Conservation (phyloP, 371 early-diverging fungal species). For the Globomyces sp. region DNA sequence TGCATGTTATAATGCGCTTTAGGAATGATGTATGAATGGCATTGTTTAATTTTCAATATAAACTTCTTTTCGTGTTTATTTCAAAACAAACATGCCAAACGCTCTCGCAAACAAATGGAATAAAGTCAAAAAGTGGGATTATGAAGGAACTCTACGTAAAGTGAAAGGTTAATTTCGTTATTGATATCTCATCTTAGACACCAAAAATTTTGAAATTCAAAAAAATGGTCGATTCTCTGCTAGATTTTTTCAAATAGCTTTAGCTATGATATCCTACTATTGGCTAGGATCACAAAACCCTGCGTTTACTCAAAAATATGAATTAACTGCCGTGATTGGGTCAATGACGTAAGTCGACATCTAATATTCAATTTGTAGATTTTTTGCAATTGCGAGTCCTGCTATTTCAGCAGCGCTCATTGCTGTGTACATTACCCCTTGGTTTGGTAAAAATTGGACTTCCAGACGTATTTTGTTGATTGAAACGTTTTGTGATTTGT, state of each 20-base stretch:
- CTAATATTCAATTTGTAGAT: background rate
- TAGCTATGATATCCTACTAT: constrained; percentile 16
- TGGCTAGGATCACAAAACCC: constrained; percentile 17
- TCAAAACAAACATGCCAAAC: constrained; percentile 4
- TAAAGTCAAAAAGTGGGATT: constrained; percentile 19
- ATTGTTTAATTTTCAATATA: too few relatives aligned
- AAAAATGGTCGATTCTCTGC: constrained; percentile 19
- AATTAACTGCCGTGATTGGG: background rate
- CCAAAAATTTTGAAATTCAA: constrained; percentile 21
- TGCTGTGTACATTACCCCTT: constrained; percentile 14
- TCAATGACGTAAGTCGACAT: constrained; percentile 6
- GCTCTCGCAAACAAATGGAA: constrained; percentile 8
- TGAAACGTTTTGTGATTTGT: constrained; percentile 21
- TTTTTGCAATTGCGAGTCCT: constrained; percentile 18
- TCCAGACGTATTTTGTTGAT: constrained; percentile 20
- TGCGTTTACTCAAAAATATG: background rate
- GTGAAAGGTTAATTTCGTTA: background rate
- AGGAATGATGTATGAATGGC: too few relatives aligned
- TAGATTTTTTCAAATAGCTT: constrained; percentile 22
- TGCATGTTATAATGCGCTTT: too few relatives aligned
- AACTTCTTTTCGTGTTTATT: background rate
- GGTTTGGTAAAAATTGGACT: constrained; percentile 21
- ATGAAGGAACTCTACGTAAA: constrained; percentile 15
- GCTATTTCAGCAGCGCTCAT: constrained; percentile 10
- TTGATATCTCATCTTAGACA: background rate